Percentiles rank a stretch among this genome's conserved stretches.
phyloP scores from a whole-genome alignment of 2,329 filamentous ascomycete genomes.

The Cladophialophora yegresii region DNA sequence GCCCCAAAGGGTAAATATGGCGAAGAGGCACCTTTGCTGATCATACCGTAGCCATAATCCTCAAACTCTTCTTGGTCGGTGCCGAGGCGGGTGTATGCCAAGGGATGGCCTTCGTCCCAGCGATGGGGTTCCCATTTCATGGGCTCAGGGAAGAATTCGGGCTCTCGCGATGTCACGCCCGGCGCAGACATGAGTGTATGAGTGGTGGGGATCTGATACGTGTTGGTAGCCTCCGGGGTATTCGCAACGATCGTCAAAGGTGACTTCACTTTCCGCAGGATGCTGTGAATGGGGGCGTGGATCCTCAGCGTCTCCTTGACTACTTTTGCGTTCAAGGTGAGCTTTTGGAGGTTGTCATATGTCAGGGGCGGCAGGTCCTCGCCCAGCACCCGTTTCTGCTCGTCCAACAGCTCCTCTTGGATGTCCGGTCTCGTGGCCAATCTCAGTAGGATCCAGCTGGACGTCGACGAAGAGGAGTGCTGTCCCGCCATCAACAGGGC shows the following conservation, averaged over 20 bases:
- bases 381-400: slow-evolving; percentile 62
- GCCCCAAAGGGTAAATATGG: slow-evolving; percentile 95
- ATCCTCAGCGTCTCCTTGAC: slow-evolving; percentile 72
- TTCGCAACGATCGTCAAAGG: slow-evolving; percentile 64
- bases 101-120: slow-evolving; percentile 69
- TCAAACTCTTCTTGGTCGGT: slow-evolving; percentile 69
- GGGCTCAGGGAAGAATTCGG: slow-evolving; percentile 78
- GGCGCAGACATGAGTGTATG: slow-evolving; percentile 84
- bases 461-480: slow-evolving; percentile 76
- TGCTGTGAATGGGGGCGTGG: slow-evolving; percentile 71
- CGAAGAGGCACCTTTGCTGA: slow-evolving; percentile 85
- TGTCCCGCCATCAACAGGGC: slow-evolving; percentile 82
- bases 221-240: slow-evolving; percentile 60
- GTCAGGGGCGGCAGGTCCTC: slow-evolving; percentile 58
- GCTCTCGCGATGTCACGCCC: slow-evolving; percentile 73
- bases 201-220: slow-evolving; percentile 75
- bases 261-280: slow-evolving; percentile 71
- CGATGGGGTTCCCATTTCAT: slow-evolving; percentile 85
- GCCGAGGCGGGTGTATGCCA: slow-evolving; percentile 51
- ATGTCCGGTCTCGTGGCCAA: slow-evolving; percentile 71
- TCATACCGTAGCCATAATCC: slow-evolving; percentile 90
- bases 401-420: slow-evolving; percentile 68
- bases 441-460: slow-evolving; percentile 73
- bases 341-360: slow-evolving; percentile 61
- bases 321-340: slow-evolving; percentile 64